phyloP scores from a whole-genome alignment of 106 monocot species.

The Phalaenopsis aphrodite region DNA sequence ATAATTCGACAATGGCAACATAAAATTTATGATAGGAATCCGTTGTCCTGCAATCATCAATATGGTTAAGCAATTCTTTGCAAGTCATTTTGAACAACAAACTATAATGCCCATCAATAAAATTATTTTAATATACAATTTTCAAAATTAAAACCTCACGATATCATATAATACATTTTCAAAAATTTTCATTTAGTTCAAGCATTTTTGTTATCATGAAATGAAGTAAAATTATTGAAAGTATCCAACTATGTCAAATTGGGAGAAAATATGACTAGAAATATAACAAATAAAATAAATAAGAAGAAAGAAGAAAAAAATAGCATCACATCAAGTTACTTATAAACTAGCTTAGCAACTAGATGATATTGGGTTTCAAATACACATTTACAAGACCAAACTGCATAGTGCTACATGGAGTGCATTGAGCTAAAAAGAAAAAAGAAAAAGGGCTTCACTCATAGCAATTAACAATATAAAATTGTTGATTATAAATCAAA shows the following conservation, averaged over 20 bases:
- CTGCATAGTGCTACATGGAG: background rate
- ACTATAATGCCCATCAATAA: background rate
- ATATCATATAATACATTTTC: background rate
- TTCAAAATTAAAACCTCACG: background rate
- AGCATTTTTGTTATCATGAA: background rate
- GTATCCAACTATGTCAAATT: background rate
- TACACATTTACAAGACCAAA: too few relatives aligned
- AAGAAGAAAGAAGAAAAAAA: background rate
- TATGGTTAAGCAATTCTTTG: background rate
- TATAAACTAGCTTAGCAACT: too few relatives aligned
- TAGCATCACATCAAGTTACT: background rate
- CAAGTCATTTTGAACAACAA: background rate
- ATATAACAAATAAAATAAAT: background rate
- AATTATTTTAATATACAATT: background rate
- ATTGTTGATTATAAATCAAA: too few relatives aligned
- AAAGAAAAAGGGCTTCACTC: background rate
- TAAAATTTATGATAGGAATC: background rate
- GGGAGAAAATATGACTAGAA: background rate
- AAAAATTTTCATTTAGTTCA: background rate
- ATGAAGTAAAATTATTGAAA: background rate
- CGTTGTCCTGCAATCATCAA: background rate
- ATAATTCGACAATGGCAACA: background rate
- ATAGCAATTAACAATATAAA: background rate
- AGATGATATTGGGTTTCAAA: too few relatives aligned
- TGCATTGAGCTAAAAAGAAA: background rate